Base-by-base conservation (phyloP, 495 filamentous ascomycete genomes). In the Trichoderma reesei region DNA sequence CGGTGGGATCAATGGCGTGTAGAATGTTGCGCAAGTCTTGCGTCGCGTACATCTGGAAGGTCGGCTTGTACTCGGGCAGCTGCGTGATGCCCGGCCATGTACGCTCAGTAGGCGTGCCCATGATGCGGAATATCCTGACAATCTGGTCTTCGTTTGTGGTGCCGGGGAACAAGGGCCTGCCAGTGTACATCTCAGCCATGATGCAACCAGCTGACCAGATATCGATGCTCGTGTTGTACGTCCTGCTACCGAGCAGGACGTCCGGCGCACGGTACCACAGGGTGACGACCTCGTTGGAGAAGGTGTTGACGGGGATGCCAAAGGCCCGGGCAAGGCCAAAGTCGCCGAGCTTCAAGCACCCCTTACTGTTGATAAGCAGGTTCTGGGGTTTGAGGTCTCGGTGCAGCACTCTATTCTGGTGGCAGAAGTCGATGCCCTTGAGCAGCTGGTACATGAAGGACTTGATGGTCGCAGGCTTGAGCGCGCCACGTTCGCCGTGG, bases 141-240 rank as follows among this genome's bases (percentile, higher is more conserved):
- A 96, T 85, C 73, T 97, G 92, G 75, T 97, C 92, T 73, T 97
- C 92, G 73, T 97, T 97, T 26, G 92, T 95, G 1, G 92, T 97
- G 46, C 92, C 92, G 0, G 92, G 92, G 78, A 97, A 97, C 13
- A 97, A 81, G 0, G 92, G 92, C 3, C 93, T 85, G 13, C 92
- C 93, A 0, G 91, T 95, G 75, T 91, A 96, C 89, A 97, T 94
- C 77, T 97, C 92, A 13, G 92, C 93, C 92, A 97, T 97, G 79
- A 97, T 97, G 74, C 92, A 97, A 44, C 92, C 92, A 14, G 92
- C 92, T 20, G 89, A 92, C 92, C 92, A 97, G 77, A 97, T 97
- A 70, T 97, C 92, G 77, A 97, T 97, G 76, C 89, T 93, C 33
- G 92, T 97, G 75, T 95, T 97, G 75, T 97, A 97, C 42, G 93